Evolutionary conservation across 495 filamentous ascomycete genomes (phyloP).

Genomic region (Penicillium bovifimosum): DNA sequence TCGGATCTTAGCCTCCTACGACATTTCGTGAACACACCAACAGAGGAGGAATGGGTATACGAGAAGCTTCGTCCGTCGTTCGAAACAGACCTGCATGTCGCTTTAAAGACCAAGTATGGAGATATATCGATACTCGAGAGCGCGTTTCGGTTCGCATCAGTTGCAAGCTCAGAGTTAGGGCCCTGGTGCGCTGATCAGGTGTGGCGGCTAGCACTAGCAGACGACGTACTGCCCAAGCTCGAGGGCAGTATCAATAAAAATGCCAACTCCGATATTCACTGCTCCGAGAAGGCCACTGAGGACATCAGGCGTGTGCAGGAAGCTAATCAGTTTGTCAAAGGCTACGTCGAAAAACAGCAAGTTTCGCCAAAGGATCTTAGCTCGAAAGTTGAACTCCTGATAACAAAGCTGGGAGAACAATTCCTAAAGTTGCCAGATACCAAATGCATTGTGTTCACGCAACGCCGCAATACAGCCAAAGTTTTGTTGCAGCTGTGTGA

Average conservation of each 20-base stretch:
- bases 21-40: constrained; percentile 52
- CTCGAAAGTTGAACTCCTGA: constrained; percentile 63
- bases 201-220: constrained; percentile 67
- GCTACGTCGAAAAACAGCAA: constrained; percentile 44
- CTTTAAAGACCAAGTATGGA: constrained; percentile 52
- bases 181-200: constrained; percentile 81
- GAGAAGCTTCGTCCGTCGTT: constrained; percentile 42
- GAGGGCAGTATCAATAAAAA: constrained; percentile 50
- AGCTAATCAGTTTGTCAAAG: constrained; percentile 52
- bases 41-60: constrained; percentile 59
- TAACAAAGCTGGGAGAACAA: constrained; percentile 49
- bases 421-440: constrained; percentile 52
- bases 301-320: constrained; percentile 53
- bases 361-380: constrained; percentile 49
- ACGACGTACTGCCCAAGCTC: constrained; percentile 58
- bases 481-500: constrained; percentile 62
- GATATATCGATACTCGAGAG: constrained; percentile 52
- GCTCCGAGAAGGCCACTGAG: constrained; percentile 38
- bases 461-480: constrained; percentile 70
- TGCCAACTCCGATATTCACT: constrained; percentile 19
- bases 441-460: constrained; percentile 86
- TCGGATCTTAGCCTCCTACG: constrained; percentile 58
- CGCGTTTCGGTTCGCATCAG: constrained; percentile 52
- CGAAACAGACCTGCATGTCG: constrained; percentile 58
- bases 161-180: constrained; percentile 65